phyloP scores from a whole-genome alignment of 1,284 basidiomycete genomes.

The Papiliotrema laurentii region DNA sequence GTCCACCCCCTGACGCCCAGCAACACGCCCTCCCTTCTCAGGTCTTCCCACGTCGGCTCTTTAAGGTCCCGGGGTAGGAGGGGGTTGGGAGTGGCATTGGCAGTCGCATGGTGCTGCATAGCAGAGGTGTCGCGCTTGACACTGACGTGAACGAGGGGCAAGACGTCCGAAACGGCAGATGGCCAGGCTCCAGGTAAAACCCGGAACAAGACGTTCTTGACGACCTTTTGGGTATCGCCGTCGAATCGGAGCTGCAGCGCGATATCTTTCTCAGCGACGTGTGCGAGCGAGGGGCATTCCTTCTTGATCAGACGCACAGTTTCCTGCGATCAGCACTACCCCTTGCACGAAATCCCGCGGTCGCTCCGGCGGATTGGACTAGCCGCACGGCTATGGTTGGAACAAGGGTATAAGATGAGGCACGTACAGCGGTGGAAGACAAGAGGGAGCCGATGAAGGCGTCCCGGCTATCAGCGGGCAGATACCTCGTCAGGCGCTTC shows the following conservation, averaged over 20 bases:
- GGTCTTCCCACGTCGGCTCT: constrained; percentile 13
- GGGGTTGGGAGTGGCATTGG: neutral
- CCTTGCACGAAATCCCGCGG: neutral
- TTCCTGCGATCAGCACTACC: constrained; percentile 7
- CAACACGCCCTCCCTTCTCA: constrained; percentile 8
- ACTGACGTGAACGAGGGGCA: constrained; percentile 18
- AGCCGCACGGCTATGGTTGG: too few relatives aligned
- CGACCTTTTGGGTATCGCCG: constrained; percentile 8
- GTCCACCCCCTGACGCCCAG: constrained; percentile 11
- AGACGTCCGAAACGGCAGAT: constrained; percentile 8
- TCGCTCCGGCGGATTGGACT: too few relatives aligned
- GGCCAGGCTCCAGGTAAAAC: constrained; percentile 22
- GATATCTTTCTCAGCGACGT: constrained; percentile 76
- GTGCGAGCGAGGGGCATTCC: constrained; percentile 25
- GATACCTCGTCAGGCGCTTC: neutral
- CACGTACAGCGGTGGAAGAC: neutral
- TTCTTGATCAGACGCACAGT: constrained; percentile 14
- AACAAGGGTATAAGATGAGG: too few relatives aligned
- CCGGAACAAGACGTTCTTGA: constrained; percentile 16
- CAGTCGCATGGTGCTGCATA: neutral
- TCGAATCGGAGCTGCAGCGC: constrained; percentile 89
- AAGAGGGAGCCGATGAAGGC: constrained; percentile 5
- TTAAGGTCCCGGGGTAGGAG: neutral
- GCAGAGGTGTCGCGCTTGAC: neutral
- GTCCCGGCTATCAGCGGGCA: constrained; percentile 2